A percentile compares a stretch with the other conserved stretches of the same genome.
Conservation (phyloP, 495 filamentous ascomycete genomes). For the Podospora sp. region DNA sequence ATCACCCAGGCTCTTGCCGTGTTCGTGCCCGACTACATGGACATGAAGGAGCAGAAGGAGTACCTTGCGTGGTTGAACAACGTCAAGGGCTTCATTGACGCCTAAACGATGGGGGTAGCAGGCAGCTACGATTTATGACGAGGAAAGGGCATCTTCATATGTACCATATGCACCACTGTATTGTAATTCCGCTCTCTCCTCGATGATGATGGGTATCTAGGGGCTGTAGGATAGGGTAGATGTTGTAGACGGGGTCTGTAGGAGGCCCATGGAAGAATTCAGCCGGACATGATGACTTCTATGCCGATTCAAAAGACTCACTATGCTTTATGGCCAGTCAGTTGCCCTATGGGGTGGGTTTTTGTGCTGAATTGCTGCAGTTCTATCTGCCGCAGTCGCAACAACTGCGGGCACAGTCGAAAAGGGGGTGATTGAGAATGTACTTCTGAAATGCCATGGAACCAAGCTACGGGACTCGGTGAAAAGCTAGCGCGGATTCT, state of each 20-base stretch:
- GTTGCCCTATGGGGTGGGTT: too few relatives aligned
- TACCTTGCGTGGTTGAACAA: constrained; percentile 89
- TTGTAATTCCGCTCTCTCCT: constrained; percentile 19
- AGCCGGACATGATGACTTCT: neutral
- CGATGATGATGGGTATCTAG: neutral
- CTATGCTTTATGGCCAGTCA: too few relatives aligned
- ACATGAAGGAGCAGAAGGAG: constrained; percentile 99
- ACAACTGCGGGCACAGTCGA: too few relatives aligned
- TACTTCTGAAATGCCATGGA: too few relatives aligned
- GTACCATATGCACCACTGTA: constrained; percentile 14
- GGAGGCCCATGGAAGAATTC: neutral
- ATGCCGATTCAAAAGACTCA: too few relatives aligned
- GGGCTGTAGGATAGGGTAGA: constrained; percentile 21
- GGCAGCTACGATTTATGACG: constrained; percentile 2
- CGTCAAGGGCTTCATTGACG: constrained; percentile 75
- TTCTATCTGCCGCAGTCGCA: too few relatives aligned
- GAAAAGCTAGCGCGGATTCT: too few relatives aligned
- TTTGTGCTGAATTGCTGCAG: too few relatives aligned
- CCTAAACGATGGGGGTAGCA: constrained; percentile 45
- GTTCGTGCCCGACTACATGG: constrained; percentile 95
- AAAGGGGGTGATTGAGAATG: too few relatives aligned
- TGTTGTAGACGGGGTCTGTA: constrained; percentile 5
- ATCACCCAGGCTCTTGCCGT: constrained; percentile 84
- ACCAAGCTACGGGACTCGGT: too few relatives aligned
- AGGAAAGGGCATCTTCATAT: constrained; percentile 10